Percentiles rank a stretch among this genome's conserved stretches.
Conservation (phyloP, 306 rosid species). For the Dryas octopetala region DNA sequence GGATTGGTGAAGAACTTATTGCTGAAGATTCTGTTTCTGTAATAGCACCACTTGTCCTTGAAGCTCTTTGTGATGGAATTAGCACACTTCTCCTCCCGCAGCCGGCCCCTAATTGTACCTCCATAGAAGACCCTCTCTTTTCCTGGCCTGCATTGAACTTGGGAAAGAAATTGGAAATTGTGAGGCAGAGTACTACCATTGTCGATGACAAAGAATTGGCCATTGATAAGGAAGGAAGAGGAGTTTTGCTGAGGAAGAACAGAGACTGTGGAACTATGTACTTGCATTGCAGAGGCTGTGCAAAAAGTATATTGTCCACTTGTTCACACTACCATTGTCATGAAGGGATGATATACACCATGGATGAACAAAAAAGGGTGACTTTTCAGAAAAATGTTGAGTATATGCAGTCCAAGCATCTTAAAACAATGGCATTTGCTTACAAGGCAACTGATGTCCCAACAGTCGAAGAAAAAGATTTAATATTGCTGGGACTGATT, state of each 20-base stretch:
- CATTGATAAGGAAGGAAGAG: slow-evolving; percentile 20
- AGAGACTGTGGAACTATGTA: not conserved
- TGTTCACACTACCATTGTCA: slow-evolving; percentile 10
- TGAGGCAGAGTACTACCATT: slow-evolving; percentile 4
- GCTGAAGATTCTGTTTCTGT: no score
- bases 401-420: not conserved
- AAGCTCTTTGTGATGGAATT: slow-evolving; percentile 10
- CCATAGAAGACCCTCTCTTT: slow-evolving; percentile 14
- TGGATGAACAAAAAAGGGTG: slow-evolving; percentile 2
- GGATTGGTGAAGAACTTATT: not conserved
- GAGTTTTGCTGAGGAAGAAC: slow-evolving; percentile 11
- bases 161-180: not conserved
- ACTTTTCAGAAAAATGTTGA: not conserved
- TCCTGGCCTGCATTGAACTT: slow-evolving; percentile 12
- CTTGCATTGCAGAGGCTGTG: slow-evolving; percentile 16
- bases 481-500: slow-evolving; percentile 4
- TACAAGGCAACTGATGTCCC: not conserved
- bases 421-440: slow-evolving; percentile 11
- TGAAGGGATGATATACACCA: not conserved
- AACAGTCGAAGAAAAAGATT: not conserved
- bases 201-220: slow-evolving; percentile 1
- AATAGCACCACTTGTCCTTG: not conserved
- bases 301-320: slow-evolving; percentile 12
- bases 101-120: not conserved
- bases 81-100: not conserved